Conservation (phyloP, 805 yeast species). For the Lachancea dasiensis region DNA sequence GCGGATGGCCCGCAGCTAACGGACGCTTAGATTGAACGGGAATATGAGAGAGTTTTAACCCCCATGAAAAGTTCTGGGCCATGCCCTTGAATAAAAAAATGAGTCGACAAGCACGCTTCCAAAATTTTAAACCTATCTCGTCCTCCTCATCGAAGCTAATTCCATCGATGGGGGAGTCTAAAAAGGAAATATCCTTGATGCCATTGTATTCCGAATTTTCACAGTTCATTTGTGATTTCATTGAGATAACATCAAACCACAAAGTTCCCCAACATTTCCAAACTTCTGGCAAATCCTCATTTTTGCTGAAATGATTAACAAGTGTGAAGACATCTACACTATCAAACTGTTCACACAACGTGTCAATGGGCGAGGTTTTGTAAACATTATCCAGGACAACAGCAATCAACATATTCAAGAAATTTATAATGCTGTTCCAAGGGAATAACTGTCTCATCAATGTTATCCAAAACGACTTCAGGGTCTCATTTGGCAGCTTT, state of each 20-base stretch:
- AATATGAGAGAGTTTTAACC: conserved; percentile 7
- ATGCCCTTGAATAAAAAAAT: conserved; percentile 28
- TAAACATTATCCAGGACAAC: conserved; percentile 24
- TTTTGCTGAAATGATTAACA: conserved; percentile 46
- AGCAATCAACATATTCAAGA: conserved; percentile 51
- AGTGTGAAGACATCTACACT: conserved; percentile 33
- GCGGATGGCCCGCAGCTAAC: conserved; percentile 13
- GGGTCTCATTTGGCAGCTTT: conserved; percentile 18
- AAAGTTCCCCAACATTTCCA: conserved; percentile 84
- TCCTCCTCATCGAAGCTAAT: conserved; percentile 37
- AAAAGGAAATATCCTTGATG: conserved; percentile 45
- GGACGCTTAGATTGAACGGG: conserved; percentile 11
- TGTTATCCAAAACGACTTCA: conserved; percentile 27
- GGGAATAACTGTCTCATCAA: conserved; percentile 53
- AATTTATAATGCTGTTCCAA: conserved; percentile 59
- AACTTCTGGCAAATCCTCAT: conserved; percentile 65
- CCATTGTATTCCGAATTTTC: conserved; percentile 46
- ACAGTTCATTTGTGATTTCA: conserved; percentile 45
- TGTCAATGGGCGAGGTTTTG: conserved; percentile 16
- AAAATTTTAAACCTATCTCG: conserved; percentile 30
- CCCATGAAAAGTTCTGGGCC: conserved; percentile 18
- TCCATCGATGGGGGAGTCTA: conserved; percentile 67
- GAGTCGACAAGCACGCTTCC: conserved; percentile 30
- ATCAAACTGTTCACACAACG: conserved; percentile 23
- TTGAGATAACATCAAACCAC: conserved; percentile 61